Base-by-base conservation (phyloP, 2,329 filamentous ascomycete genomes). In the Fusarium torulosum region DNA sequence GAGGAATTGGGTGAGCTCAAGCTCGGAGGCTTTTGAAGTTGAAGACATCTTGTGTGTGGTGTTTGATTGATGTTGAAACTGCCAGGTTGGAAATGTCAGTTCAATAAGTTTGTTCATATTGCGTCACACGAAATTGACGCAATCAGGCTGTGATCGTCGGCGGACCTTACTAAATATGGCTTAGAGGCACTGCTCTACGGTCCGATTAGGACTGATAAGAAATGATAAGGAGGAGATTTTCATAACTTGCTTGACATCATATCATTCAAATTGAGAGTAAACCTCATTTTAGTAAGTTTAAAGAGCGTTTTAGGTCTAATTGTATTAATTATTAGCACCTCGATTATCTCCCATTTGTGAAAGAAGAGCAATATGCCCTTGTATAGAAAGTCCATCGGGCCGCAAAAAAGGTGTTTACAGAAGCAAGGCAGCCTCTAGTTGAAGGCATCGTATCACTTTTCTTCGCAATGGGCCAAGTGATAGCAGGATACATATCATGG, bases 41-140 rank as follows among this genome's bases (percentile, higher is more conserved):
- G 45, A 33, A 41, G 58, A 52, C 67, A 69, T 69, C 61, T 54
- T 70, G 31, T n/a, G 17, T 35, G 4, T 17, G 33, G 9, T 33
- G 15, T n/a, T 21, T 40, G 23, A 20, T 21, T 40, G 23, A 46
- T 25, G 29, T 29, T 44, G 40, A 51, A 51, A 14, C 31, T 7
- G 20, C 41, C 23, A 37, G 15, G 43, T 46, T 47, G n/a, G 20
- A 37, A 51, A 42, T 47, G 31, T 25, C 21, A 29, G 14, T n/a
- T 19, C n/a, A n/a, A 37, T 37, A 37, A 37, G 4, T 21, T 37
- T 63, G 7, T 15, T 31, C n/a, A 41, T 21, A 41, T 52, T 64
- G 60, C 60, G 59, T 59, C 59, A 63, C 45, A 43, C 33, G 46
- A 55, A 69, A 69, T 59, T 67, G 66, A 69, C 66, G 66, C 62